Evolutionary conservation across 2,329 filamentous ascomycete genomes (phyloP).

Genomic region (Escovopsis weberi): DNA sequence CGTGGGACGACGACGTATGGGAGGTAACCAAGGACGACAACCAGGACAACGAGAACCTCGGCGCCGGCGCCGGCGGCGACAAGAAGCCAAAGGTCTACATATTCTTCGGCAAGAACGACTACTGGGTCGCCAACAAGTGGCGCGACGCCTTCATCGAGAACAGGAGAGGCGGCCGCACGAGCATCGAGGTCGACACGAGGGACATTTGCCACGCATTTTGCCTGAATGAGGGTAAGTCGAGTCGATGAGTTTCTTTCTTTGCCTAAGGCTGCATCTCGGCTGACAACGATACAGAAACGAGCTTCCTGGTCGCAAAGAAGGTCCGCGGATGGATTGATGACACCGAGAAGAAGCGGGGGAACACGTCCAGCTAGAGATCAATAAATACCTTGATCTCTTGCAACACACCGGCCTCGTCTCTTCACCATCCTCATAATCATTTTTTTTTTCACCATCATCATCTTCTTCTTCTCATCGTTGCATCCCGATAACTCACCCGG

Average conservation of each 20-base stretch:
- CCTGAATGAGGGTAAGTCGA: slow-evolving; percentile 21
- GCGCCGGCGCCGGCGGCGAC: neutral
- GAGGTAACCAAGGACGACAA: slow-evolving; percentile 18
- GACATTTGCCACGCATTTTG: slow-evolving; percentile 48
- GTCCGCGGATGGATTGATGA: slow-evolving; percentile 16
- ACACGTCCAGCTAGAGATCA: too few relatives aligned
- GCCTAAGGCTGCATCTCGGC: neutral
- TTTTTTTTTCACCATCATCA: too few relatives aligned
- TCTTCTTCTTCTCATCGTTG: too few relatives aligned
- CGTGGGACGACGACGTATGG: slow-evolving; percentile 47
- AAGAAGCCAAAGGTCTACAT: slow-evolving; percentile 37
- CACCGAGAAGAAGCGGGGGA: slow-evolving; percentile 9
- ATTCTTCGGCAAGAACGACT: slow-evolving; percentile 44
- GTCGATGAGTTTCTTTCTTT: neutral
- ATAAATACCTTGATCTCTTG: too few relatives aligned
- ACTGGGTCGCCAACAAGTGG: slow-evolving; percentile 45
- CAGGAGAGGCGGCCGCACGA: slow-evolving; percentile 26
- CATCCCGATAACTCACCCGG: too few relatives aligned
- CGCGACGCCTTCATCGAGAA: slow-evolving; percentile 41
- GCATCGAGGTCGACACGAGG: slow-evolving; percentile 39
- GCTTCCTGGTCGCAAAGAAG: slow-evolving; percentile 15
- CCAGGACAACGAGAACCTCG: neutral
- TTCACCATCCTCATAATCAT: too few relatives aligned
- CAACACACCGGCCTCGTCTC: too few relatives aligned
- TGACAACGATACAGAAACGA: slow-evolving; percentile 11